Evolutionary conservation across 2,329 filamentous ascomycete genomes (phyloP).

Genomic region (Coniochaeta ligniaria): DNA sequence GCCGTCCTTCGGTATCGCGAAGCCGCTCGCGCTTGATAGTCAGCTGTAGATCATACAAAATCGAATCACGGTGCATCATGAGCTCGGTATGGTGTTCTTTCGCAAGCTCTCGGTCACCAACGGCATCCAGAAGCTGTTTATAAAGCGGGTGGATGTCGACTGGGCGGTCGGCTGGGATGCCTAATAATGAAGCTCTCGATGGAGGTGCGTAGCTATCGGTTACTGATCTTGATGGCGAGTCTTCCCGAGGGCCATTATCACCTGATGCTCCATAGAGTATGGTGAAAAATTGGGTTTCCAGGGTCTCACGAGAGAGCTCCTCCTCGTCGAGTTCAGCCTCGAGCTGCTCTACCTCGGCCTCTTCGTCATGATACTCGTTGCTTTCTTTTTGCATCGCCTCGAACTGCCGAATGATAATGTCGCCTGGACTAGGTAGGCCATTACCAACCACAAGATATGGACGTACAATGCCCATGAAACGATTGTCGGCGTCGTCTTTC

Average conservation of each 20-base stretch:
- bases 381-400: constrained; percentile 28
- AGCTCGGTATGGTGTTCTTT: constrained; percentile 40
- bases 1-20: constrained; percentile 2
- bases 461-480: constrained; percentile 8
- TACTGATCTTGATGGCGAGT: neutral
- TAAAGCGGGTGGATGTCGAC: constrained; percentile 40
- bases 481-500: neutral
- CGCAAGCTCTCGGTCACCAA: constrained; percentile 37
- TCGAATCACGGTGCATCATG: constrained; percentile 27
- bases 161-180: constrained; percentile 16
- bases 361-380: constrained; percentile 27
- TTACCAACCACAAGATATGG: constrained; percentile 24
- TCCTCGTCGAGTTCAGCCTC: constrained; percentile 10
- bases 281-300: constrained; percentile 31
- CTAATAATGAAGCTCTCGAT: constrained; percentile 13
- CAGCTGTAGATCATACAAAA: constrained; percentile 26
- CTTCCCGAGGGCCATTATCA: neutral
- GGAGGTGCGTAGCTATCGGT: constrained; percentile 4
- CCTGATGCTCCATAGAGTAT: constrained; percentile 3
- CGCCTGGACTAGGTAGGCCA: constrained; percentile 10
- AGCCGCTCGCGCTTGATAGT: constrained; percentile 11
- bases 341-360: constrained; percentile 27
- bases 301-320: constrained; percentile 8
- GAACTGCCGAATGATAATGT: constrained; percentile 20
- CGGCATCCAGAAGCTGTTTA: constrained; percentile 30